These are phyloP conservation scores for Chytridium lagenaria DNA, from an alignment of 371 early-diverging fungal species.

Conservation along the genomic window DNA sequence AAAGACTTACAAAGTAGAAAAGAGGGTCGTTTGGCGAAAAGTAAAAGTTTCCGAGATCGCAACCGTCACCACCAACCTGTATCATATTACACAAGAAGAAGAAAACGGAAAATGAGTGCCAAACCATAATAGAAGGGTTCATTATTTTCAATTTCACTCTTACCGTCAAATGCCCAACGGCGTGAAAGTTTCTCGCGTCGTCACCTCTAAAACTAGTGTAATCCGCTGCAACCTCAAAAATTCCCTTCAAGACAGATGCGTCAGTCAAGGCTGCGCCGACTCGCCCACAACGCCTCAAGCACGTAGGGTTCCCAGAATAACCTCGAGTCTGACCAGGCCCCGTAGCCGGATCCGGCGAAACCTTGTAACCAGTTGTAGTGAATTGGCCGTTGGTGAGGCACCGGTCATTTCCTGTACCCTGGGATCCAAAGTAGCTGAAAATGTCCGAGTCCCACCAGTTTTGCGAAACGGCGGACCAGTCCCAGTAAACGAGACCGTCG, in stretches of 20 bases:
- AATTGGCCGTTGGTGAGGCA: conserved; percentile 8
- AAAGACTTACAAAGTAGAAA: conserved; percentile 16
- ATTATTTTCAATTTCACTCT: neutral
- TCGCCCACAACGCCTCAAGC: conserved; percentile 26
- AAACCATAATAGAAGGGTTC: neutral
- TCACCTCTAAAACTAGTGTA: conserved; percentile 30
- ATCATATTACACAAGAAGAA: too few species aligned
- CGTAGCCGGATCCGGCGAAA: neutral
- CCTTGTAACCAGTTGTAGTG: neutral
- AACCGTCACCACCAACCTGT: conserved; percentile 2
- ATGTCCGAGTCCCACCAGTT: conserved; percentile 16
- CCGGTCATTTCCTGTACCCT: neutral
- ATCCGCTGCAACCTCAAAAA: conserved; percentile 20
- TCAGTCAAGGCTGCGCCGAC: conserved; percentile 12
- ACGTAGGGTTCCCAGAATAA: conserved; percentile 11
- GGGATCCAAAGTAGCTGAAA: conserved; percentile 2
- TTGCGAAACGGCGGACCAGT: conserved; percentile 26
- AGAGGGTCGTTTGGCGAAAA: conserved; percentile 33
- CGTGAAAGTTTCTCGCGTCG: conserved; percentile 22
- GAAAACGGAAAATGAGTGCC: too few species aligned
- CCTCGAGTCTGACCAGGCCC: neutral
- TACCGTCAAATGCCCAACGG: conserved; percentile 22
- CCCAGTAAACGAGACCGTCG: conserved; percentile 20
- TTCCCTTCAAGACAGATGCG: conserved; percentile 5
- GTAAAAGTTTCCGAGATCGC: conserved; percentile 36